These are phyloP conservation scores for Ammopiptanthus mongolicus DNA, from an alignment of 306 rosid genomes.

Conservation along the genomic window DNA sequence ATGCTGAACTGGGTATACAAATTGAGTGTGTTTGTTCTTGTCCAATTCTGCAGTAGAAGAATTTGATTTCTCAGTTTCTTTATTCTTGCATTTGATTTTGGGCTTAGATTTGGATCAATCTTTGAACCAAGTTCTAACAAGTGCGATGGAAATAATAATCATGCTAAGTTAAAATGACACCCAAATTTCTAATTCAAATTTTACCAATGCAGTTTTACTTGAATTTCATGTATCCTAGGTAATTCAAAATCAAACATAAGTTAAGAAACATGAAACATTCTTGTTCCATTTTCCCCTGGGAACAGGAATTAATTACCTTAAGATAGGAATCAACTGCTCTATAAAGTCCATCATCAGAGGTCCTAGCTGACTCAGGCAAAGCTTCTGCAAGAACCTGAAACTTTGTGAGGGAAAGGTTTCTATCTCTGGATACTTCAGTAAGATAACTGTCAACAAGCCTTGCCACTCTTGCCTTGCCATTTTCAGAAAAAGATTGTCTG, in stretches of 20 bases:
- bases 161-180: neutral
- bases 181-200: neutral
- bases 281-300: neutral
- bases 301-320: conserved; percentile 48
- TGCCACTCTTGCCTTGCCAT: conserved; percentile 92
- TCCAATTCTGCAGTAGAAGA: too few species aligned
- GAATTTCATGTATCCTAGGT: neutral
- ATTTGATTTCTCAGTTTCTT: too few species aligned
- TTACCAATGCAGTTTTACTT: neutral
- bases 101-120: too few species aligned
- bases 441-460: conserved; percentile 95
- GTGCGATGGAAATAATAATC: neutral
- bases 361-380: conserved; percentile 88
- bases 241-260: neutral
- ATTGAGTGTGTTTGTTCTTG: too few species aligned
- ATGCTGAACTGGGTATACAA: too few species aligned
- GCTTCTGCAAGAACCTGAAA: conserved; percentile 99
- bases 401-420: conserved; percentile 90
- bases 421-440: conserved; percentile 88
- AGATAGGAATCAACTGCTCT: conserved; percentile 96
- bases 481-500: conserved; percentile 57
- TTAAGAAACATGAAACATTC: neutral
- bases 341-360: conserved; percentile 93
- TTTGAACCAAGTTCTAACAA: too few species aligned
- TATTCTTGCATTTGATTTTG: too few species aligned